Base-by-base conservation (phyloP, 2,329 filamentous ascomycete genomes). In the Decorospora gaudefroyi region DNA sequence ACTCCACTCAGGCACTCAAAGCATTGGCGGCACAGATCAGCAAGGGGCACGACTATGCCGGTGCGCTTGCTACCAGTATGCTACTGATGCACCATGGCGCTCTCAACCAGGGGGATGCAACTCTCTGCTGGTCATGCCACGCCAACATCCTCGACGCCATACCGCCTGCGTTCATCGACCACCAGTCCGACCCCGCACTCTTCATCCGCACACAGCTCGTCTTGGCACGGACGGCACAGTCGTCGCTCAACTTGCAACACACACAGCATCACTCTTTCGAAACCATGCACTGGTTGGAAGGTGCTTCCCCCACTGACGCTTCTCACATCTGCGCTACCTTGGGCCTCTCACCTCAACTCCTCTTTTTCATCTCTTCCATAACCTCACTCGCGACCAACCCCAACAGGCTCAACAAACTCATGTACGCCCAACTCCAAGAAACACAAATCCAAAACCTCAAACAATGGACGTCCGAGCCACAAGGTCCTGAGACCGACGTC, bases 41-140 rank as follows among this genome's bases (percentile, higher is more conserved):
- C 21, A 57, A 51, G 8, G 55, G 60, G n/a, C 51, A 61, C 4
- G 42, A 61, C 23, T 65, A 59, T 26, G 57, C 62, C n/a, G 64
- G 61, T 13, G 61, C 61, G 7, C 54, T 67, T 12, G 55, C 60
- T 3, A 68, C 65, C 4, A 64, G 64, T 36, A 68, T 68, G 65
- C 48, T 68, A 18, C 49, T 68, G 2, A 62, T 68, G 60, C 65
- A 68, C 21, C 61, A 66, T 16, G 57, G 59, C 26, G 55, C 53
- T 9, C 44, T 68, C 26, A 64, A 64, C 40, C 53, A 52, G 6
- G 51, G 62, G 7, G 61, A 67, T 1, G 56, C 57, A 4, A 51
- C 46, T n/a, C 29, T 67, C 3, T 67, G 65, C 48, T 68, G 65
- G 65, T 66, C 62, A 2, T 57, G 53, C 29, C 65, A 68, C 17